Conservation (phyloP, 768 basidiomycete genomes). For the Paxillus rubicundulus region DNA sequence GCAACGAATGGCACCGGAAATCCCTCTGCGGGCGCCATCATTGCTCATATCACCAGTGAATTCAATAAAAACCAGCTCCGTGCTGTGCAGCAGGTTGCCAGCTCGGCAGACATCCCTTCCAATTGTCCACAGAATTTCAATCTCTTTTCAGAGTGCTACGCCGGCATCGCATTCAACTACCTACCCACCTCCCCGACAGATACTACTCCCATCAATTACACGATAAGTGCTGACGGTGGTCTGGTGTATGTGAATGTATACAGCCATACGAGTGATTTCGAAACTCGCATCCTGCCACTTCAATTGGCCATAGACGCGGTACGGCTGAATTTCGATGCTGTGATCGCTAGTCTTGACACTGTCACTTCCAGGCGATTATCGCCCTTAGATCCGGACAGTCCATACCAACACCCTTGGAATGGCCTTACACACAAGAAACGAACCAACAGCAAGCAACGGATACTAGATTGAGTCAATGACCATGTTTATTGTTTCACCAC, state of each 20-base stretch:
- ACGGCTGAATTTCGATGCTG: neutral
- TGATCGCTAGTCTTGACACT: neutral
- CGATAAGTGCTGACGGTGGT: constrained; percentile 65
- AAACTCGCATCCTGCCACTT: constrained; percentile 63
- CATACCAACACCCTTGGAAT: constrained; percentile 60
- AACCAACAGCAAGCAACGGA: constrained; percentile 57
- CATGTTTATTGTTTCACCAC: neutral
- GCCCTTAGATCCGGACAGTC: constrained; percentile 58
- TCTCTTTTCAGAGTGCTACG: constrained; percentile 65
- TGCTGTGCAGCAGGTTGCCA: constrained; percentile 48
- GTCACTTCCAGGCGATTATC: constrained; percentile 57
- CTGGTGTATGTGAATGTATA: constrained; percentile 63
- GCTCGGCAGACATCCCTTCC: constrained; percentile 47
- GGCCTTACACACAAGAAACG: constrained; percentile 69
- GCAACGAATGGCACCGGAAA: constrained; percentile 53
- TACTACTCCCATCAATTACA: constrained; percentile 55
- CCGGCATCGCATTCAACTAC: constrained; percentile 59
- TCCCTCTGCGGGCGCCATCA: constrained; percentile 58
- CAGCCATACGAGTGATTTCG: constrained; percentile 65
- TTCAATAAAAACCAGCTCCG: constrained; percentile 48
- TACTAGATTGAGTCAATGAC: constrained; percentile 54
- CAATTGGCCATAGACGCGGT: constrained; percentile 79
- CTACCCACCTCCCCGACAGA: constrained; percentile 43
- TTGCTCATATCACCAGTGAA: constrained; percentile 52
- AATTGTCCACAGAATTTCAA: constrained; percentile 76